phyloP scores from a whole-genome alignment of 2,329 filamentous ascomycete species.

The Aaosphaeria pasadenensis region DNA sequence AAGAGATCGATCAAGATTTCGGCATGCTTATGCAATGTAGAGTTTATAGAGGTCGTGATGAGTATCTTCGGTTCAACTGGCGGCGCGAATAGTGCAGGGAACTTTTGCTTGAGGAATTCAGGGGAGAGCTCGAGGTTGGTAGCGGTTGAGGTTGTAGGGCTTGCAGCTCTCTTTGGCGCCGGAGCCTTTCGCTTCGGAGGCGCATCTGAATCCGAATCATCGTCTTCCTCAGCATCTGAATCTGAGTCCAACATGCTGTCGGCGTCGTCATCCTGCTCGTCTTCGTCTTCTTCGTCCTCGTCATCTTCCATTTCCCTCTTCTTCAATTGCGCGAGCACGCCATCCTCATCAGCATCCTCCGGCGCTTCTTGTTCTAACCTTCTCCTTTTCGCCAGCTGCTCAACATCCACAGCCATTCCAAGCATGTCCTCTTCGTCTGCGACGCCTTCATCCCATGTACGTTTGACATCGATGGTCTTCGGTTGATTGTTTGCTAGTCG shows the following conservation, averaged over 20 bases:
- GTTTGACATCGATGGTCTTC: slow-evolving; percentile 40
- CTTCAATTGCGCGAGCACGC: slow-evolving; percentile 30
- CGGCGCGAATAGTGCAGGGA: slow-evolving; percentile 58
- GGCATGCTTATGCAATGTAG: slow-evolving; percentile 81
- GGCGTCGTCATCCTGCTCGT: slow-evolving; percentile 18
- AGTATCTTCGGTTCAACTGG: slow-evolving; percentile 74
- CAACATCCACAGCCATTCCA: slow-evolving; percentile 45
- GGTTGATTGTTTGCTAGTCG: slow-evolving; percentile 77
- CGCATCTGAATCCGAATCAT: slow-evolving; percentile 52
- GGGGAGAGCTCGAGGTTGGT: slow-evolving; percentile 61
- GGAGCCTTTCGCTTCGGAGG: slow-evolving; percentile 22
- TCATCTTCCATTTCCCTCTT: slow-evolving; percentile 17
- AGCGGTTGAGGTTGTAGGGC: slow-evolving; percentile 53
- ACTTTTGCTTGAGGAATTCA: slow-evolving; percentile 59
- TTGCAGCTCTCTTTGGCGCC: slow-evolving; percentile 51
- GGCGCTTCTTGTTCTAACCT: slow-evolving; percentile 41
- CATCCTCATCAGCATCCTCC: slow-evolving; percentile 26
- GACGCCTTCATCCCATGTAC: slow-evolving; percentile 76
- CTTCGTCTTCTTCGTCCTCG: slow-evolving; percentile 14
- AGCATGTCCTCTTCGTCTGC: slow-evolving; percentile 43
- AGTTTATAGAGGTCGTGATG: slow-evolving; percentile 87
- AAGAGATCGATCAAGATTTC: slow-evolving; percentile 76
- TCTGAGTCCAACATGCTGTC: slow-evolving; percentile 72
- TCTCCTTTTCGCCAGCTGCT: slow-evolving; percentile 42
- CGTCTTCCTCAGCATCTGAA: slow-evolving; percentile 46